Evolutionary conservation across 345 rosid genomes (phyloP).

Genomic region (Aegle marmelos): DNA sequence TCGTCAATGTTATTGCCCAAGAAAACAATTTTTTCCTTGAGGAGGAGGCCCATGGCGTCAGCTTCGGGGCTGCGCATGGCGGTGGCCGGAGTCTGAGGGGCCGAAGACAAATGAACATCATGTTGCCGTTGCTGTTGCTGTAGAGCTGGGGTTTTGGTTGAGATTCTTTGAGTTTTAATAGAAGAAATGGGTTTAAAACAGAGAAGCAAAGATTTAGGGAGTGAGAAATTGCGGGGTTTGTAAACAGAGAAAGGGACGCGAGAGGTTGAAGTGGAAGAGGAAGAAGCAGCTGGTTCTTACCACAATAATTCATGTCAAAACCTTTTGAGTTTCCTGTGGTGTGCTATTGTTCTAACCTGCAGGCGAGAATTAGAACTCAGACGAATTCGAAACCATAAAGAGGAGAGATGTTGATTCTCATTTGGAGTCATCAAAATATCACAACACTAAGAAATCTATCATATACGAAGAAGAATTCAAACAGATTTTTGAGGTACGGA

Average conservation of each 20-base stretch:
- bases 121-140: not conserved
- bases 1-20: conserved; percentile 76
- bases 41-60: conserved; percentile 86
- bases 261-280: conserved; percentile 38
- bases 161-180: conserved; percentile 29
- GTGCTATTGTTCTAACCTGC: too few relatives aligned
- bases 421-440: too few relatives aligned
- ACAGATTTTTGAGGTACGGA: too few relatives aligned
- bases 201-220: conserved; percentile 18
- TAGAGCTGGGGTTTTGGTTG: conserved; percentile 32
- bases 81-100: conserved; percentile 58
- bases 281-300: too few relatives aligned
- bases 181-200: conserved; percentile 24
- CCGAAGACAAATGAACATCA: conserved; percentile 14
- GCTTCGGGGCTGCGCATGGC: conserved; percentile 72
- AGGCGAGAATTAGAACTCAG: too few relatives aligned
- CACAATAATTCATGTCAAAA: too few relatives aligned
- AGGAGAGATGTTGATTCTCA: too few relatives aligned
- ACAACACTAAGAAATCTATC: too few relatives aligned
- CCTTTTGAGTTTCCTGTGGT: too few relatives aligned
- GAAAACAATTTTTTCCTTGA: conserved; percentile 79
- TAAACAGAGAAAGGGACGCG: conserved; percentile 23
- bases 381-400: too few relatives aligned
- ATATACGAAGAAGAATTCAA: too few relatives aligned
- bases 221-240: conserved; percentile 26